Conservation (phyloP, 768 basidiomycete species). For the Boletellus sp. region DNA sequence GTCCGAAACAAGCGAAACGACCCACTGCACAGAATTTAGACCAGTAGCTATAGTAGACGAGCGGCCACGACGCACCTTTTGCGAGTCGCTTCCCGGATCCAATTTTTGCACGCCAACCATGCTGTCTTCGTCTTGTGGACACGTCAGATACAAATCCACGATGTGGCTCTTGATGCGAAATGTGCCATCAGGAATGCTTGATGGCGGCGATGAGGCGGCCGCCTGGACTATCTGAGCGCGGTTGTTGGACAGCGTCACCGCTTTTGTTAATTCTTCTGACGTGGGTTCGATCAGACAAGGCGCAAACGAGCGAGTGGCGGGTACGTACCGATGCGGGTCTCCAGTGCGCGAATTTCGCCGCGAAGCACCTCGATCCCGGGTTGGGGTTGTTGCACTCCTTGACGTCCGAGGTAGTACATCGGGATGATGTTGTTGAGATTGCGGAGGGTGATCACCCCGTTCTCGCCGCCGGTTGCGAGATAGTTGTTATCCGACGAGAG, state of each 20-base stretch:
- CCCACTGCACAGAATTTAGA: constrained; percentile 1
- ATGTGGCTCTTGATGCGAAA: constrained; percentile 2
- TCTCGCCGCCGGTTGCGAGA: constrained; percentile 8
- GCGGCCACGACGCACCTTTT: not conserved
- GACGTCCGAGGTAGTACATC: constrained; percentile 2
- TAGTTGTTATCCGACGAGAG: constrained; percentile 7
- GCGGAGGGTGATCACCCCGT: constrained; percentile 1
- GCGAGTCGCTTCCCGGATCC: not conserved
- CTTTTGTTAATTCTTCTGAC: constrained; percentile 3
- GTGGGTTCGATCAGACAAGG: not conserved
- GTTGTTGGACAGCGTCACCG: not conserved
- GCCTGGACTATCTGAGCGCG: not conserved
- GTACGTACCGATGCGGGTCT: constrained; percentile 2
- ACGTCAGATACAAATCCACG: constrained; percentile 1
- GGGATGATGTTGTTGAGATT: constrained; percentile 3
- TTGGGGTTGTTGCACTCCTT: not conserved
- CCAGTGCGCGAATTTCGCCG: constrained; percentile 2
- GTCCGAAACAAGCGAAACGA: not conserved
- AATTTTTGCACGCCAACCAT: constrained; percentile 1
- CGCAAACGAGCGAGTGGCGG: too few relatives aligned
- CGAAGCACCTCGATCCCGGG: not conserved
- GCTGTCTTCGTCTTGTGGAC: constrained; percentile 4
- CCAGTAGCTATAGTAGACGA: not conserved
- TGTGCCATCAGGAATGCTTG: not conserved
- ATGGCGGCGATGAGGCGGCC: not conserved